Conservation (phyloP, 2,329 filamentous ascomycete species). For the Xylaria sp. region DNA sequence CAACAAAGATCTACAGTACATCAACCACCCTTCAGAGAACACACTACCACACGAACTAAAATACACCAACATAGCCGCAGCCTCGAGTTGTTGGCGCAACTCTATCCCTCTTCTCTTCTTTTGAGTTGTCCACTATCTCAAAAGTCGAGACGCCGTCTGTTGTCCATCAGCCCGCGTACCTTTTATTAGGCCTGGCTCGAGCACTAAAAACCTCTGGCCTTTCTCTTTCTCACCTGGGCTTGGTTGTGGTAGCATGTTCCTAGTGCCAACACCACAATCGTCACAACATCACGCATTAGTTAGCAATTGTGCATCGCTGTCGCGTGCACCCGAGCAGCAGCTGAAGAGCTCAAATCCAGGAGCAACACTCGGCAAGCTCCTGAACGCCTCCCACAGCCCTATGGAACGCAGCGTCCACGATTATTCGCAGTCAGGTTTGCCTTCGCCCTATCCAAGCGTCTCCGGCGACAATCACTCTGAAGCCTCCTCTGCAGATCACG, state of each 20-base stretch:
- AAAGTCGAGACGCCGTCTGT: constrained; percentile 44
- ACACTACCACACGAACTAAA: constrained; percentile 50
- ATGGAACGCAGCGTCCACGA: constrained; percentile 75
- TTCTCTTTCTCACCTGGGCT: constrained; percentile 42
- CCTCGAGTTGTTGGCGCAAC: constrained; percentile 46
- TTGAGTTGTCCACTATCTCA: constrained; percentile 44
- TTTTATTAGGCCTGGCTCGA: constrained; percentile 47
- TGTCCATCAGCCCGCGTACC: constrained; percentile 44
- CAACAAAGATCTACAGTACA: constrained; percentile 48
- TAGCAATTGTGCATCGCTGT: constrained; percentile 47
- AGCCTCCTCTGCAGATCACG: constrained; percentile 86
- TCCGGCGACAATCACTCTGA: constrained; percentile 81
- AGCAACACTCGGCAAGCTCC: constrained; percentile 47
- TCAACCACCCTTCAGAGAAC: constrained; percentile 46
- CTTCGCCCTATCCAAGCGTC: constrained; percentile 74
- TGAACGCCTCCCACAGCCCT: constrained; percentile 50
- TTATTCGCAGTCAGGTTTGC: constrained; percentile 90
- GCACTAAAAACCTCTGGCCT: constrained; percentile 49
- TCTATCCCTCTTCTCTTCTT: constrained; percentile 48
- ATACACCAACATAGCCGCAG: constrained; percentile 53
- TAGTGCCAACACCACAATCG: constrained; percentile 48
- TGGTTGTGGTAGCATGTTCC: constrained; percentile 50
- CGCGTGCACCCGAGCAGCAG: constrained; percentile 43
- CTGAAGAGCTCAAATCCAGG: constrained; percentile 47
- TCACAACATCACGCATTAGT: constrained; percentile 47